Conservation (phyloP, 768 basidiomycete species). For the Russula abietina region DNA sequence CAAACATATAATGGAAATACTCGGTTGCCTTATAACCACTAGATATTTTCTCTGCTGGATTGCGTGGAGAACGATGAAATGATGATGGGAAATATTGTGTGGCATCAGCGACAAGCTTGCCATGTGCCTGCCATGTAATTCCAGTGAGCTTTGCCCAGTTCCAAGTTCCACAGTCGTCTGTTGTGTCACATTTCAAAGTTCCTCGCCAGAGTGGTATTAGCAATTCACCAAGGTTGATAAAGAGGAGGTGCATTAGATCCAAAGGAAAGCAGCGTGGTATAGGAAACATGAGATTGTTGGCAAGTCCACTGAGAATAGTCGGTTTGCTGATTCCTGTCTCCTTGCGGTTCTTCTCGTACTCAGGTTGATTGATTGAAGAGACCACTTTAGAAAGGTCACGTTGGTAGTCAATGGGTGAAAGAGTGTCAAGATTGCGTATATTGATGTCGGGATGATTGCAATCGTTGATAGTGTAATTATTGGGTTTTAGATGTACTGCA, state of each 20-base stretch:
- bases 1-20: background rate
- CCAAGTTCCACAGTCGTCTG: background rate
- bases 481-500: background rate
- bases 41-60: too few species aligned
- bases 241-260: background rate
- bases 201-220: background rate
- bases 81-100: background rate
- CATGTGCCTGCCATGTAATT: background rate
- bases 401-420: background rate
- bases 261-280: background rate
- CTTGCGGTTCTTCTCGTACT: background rate
- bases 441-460: background rate
- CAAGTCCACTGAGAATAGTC: too few species aligned
- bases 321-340: background rate
- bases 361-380: background rate
- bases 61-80: background rate
- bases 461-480: background rate
- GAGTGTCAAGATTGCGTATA: background rate
- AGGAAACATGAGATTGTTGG: background rate
- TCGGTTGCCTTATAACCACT: background rate
- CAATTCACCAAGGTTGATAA: background rate
- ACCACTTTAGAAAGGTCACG: background rate
- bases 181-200: background rate
- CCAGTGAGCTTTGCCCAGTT: background rate
- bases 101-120: background rate